Evolutionary conservation across 257 asterid species (phyloP).

Genomic region (Solanum piurae): DNA sequence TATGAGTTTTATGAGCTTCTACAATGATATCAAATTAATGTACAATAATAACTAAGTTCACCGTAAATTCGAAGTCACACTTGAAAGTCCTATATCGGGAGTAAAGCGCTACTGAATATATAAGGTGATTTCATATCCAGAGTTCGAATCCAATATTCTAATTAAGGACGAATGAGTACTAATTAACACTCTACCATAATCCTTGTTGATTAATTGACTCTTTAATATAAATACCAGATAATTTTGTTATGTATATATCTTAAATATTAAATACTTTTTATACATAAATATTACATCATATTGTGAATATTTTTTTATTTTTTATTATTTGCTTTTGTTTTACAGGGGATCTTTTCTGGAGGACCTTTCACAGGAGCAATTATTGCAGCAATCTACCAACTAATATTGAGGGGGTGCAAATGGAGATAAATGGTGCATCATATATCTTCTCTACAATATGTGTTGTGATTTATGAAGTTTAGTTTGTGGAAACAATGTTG

Average conservation of each 20-base stretch:
- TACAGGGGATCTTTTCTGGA: neutral
- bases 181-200: neutral
- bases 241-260: neutral
- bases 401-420: neutral
- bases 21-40: neutral
- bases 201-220: neutral
- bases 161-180: neutral
- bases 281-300: neutral
- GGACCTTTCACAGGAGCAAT: neutral
- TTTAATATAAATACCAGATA: accelerated
- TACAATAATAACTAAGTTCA: too few species aligned
- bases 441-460: neutral
- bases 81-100: neutral
- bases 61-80: accelerated
- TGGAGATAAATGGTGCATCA: neutral
- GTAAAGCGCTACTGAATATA: neutral
- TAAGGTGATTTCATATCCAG: neutral
- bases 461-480: neutral
- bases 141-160: neutral
- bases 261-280: neutral
- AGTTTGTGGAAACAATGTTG: neutral
- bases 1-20: neutral
- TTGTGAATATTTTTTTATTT: neutral
- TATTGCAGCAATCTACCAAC: neutral
- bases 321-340: neutral